Evolutionary conservation across 345 rosid genomes (phyloP).

Genomic region (Citrus cavaleriei): DNA sequence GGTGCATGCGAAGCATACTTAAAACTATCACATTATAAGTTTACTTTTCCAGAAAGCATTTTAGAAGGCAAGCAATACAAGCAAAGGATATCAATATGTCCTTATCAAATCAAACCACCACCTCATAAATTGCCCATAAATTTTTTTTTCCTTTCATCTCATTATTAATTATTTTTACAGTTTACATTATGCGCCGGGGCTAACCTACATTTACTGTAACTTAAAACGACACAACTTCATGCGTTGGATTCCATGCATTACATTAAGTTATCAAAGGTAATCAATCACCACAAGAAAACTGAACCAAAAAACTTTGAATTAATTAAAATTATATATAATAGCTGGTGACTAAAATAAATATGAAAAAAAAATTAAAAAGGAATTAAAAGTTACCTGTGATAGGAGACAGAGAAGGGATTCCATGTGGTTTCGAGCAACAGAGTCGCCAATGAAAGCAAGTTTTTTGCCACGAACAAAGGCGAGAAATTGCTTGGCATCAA

Average conservation of each 20-base stretch:
- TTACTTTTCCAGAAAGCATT: not conserved
- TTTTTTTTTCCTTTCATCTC: not conserved
- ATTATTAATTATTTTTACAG: no score
- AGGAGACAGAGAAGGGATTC: constrained; percentile 91
- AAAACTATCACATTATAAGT: not conserved
- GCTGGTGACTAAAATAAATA: no score
- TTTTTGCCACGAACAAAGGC: constrained; percentile 59
- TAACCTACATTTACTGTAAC: no score
- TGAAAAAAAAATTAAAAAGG: no score
- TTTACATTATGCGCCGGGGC: no score
- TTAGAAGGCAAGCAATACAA: not conserved
- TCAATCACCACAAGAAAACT: no score
- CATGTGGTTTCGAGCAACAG: constrained; percentile 89
- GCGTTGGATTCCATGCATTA: no score
- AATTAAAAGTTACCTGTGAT: constrained; percentile 47
- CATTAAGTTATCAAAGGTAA: no score
- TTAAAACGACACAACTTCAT: no score
- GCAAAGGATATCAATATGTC: not conserved
- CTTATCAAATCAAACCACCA: not conserved
- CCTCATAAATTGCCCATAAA: not conserved
- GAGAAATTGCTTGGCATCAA: constrained; percentile 53
- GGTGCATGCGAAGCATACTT: not conserved
- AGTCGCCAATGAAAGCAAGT: constrained; percentile 82
- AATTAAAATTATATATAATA: no score
- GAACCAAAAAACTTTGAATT: no score